These are phyloP conservation scores for Huntiella omanensis DNA, from an alignment of 2,329 filamentous ascomycete genomes.

Conservation along the genomic window DNA sequence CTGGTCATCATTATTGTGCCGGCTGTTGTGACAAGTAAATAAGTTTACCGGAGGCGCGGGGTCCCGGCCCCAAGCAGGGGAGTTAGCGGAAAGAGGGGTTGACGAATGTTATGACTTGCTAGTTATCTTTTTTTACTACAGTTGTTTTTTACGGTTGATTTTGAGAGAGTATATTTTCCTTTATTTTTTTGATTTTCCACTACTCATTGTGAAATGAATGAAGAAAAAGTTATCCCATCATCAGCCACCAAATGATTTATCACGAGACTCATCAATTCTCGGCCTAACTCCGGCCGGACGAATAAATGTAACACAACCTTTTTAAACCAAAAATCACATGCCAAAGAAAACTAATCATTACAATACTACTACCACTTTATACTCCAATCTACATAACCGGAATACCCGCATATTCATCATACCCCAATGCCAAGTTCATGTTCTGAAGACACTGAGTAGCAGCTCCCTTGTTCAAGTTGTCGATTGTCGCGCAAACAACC, in stretches of 20 bases:
- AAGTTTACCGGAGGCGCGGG: background rate
- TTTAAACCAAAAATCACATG: background rate
- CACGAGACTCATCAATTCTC: background rate
- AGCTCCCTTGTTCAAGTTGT: slow-evolving; percentile 85
- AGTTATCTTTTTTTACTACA: too few species aligned
- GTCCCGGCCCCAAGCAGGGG: background rate
- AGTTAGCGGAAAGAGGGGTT: background rate
- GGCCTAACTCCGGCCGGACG: too few species aligned
- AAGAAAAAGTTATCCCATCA: background rate
- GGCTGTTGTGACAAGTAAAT: slow-evolving; percentile 38
- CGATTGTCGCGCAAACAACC: slow-evolving; percentile 85
- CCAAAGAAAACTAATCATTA: background rate
- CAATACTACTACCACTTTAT: background rate
- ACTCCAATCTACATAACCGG: slow-evolving; percentile 28
- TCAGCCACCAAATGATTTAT: background rate
- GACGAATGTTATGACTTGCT: background rate
- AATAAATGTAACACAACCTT: background rate
- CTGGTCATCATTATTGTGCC: slow-evolving; percentile 90
- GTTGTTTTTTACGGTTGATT: background rate
- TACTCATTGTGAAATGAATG: background rate
- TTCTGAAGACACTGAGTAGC: slow-evolving; percentile 89
- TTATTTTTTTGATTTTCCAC: background rate
- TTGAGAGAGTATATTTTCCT: background rate
- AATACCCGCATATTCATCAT: slow-evolving; percentile 76
- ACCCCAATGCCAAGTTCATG: slow-evolving; percentile 83